These are phyloP conservation scores for Paracorniculantispora psalliotae DNA, from an alignment of 2,329 filamentous ascomycete genomes.

Conservation along the genomic window DNA sequence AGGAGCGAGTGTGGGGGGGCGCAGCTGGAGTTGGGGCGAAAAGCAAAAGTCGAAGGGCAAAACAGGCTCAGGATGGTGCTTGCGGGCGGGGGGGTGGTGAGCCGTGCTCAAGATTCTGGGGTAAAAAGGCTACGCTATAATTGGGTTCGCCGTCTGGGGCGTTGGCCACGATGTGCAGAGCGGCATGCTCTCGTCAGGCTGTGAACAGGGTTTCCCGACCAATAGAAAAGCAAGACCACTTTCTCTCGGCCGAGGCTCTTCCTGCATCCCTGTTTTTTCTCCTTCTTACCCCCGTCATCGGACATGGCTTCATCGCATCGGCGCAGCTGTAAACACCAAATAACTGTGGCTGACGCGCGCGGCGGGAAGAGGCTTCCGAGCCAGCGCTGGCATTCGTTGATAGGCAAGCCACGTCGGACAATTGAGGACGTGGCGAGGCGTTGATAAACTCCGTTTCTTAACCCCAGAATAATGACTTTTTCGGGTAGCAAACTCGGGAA, in stretches of 20 bases:
- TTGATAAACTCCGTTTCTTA: not conserved
- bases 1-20: not conserved
- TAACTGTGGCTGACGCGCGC: not conserved
- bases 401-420: not conserved
- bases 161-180: not conserved
- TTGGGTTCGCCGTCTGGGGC: not conserved
- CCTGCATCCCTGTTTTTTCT: not conserved
- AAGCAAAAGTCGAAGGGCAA: not conserved
- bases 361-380: not conserved
- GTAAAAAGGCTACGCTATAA: not conserved
- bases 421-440: not conserved
- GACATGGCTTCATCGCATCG: slow-evolving; percentile 5
- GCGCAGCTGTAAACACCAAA: not conserved
- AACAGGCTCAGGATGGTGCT: not conserved
- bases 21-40: not conserved
- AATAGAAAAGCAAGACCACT: not conserved
- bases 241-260: slow-evolving; percentile 8
- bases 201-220: not conserved
- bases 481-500: not conserved
- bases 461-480: too few species aligned
- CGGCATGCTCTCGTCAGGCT: not conserved
- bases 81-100: not conserved
- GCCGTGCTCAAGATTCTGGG: not conserved
- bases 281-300: not conserved
- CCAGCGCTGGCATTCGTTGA: not conserved